Evolutionary conservation across 768 basidiomycete species (phyloP).

Genomic region (Brasilioporus rufonigricans): DNA sequence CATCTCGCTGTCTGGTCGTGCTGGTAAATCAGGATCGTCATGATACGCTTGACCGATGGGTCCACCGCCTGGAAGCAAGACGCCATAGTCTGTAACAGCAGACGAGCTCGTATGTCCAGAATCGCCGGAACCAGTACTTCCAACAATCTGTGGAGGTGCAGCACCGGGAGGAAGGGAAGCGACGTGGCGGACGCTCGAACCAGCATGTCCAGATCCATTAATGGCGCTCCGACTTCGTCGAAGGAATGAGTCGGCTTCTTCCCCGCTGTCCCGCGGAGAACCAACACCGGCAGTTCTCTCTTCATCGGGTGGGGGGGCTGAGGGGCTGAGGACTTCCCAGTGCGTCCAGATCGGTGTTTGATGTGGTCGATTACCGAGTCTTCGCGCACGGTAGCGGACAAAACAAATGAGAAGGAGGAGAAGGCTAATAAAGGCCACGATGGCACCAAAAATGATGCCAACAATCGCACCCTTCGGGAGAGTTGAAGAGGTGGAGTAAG

Average conservation of each 20-base stretch:
- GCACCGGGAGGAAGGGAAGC: slow-evolving; percentile 32
- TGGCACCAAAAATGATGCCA: slow-evolving; percentile 43
- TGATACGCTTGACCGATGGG: slow-evolving; percentile 33
- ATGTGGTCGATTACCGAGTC: slow-evolving; percentile 14
- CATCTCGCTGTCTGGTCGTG: slow-evolving; percentile 32
- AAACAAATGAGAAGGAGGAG: slow-evolving; percentile 43
- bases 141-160: slow-evolving; percentile 34
- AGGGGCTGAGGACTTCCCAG: slow-evolving; percentile 42
- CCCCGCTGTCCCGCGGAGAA: slow-evolving; percentile 66
- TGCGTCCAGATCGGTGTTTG: slow-evolving; percentile 39
- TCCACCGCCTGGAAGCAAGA: slow-evolving; percentile 31
- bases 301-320: slow-evolving; percentile 19
- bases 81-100: slow-evolving; percentile 35
- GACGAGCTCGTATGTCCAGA: slow-evolving; percentile 43
- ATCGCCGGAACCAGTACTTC: slow-evolving; percentile 38
- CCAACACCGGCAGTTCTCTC: slow-evolving; percentile 57
- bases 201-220: slow-evolving; percentile 12
- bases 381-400: slow-evolving; percentile 29
- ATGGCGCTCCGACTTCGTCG: slow-evolving; percentile 33
- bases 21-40: slow-evolving; percentile 21
- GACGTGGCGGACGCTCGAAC: slow-evolving; percentile 19
- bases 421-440: slow-evolving; percentile 58
- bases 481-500: slow-evolving; percentile 29
- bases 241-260: slow-evolving; percentile 67
- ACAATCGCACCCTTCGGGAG: slow-evolving; percentile 30